These are phyloP conservation scores for Yamadazyma kanchanaburiensis DNA, from an alignment of 1,139 yeast genomes.

Conservation along the genomic window DNA sequence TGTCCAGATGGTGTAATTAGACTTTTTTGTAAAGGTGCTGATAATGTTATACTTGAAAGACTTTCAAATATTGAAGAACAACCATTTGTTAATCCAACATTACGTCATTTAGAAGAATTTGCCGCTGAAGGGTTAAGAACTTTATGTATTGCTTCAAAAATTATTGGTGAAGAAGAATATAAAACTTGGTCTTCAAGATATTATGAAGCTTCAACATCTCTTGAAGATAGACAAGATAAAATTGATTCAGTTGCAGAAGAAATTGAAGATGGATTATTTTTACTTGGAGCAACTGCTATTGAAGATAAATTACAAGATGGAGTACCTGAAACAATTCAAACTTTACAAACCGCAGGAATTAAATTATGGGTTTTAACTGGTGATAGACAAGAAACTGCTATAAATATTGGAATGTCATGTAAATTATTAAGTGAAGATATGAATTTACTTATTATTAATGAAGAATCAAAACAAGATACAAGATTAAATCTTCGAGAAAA, in stretches of 20 bases:
- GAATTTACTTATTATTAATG: constrained; percentile 88
- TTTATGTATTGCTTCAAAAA: constrained; percentile 85
- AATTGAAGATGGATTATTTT: constrained; percentile 74
- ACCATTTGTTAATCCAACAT: constrained; percentile 77
- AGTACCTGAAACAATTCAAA: constrained; percentile 95
- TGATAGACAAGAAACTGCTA: constrained; percentile 98
- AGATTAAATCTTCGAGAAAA: constrained; percentile 69
- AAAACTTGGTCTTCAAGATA: constrained; percentile 58
- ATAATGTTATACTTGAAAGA: constrained; percentile 89
- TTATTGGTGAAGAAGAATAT: constrained; percentile 78
- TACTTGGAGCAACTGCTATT: constrained; percentile 96
- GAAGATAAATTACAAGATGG: constrained; percentile 98
- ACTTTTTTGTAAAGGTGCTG: constrained; percentile 95
- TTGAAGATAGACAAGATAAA: constrained; percentile 69
- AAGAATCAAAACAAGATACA: constrained; percentile 75
- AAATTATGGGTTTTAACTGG: constrained; percentile 98
- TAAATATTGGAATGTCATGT: constrained; percentile 98
- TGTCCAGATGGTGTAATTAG: constrained; percentile 93
- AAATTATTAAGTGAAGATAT: constrained; percentile 91
- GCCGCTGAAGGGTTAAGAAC: constrained; percentile 97
- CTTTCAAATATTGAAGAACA: constrained; percentile 61
- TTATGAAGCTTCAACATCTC: constrained; percentile 77
- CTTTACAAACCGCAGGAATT: constrained; percentile 93
- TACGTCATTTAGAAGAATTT: constrained; percentile 89
- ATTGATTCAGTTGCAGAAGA: constrained; percentile 70